Base-by-base conservation (phyloP, 2,329 filamentous ascomycete species). In the Clonostachys byssicola region DNA sequence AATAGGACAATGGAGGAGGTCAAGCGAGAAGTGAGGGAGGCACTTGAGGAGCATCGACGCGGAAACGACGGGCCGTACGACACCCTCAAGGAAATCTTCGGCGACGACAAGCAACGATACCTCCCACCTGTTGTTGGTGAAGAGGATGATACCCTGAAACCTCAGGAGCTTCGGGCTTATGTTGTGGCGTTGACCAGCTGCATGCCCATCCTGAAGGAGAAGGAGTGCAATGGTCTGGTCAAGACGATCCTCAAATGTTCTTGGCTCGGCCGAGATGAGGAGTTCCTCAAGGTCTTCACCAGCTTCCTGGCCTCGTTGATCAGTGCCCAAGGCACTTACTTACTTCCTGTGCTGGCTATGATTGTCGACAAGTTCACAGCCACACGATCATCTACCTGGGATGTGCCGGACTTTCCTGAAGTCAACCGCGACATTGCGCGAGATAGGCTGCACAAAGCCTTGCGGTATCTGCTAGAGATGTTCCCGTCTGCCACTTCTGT, bases 261-360 rank as follows among this genome's bases (percentile, higher is more conserved):
- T 34, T 88, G 84, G 84, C 68, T 85, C 35, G 83, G 80, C 10
- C 76, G 82, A 48, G 81, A 86, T 51, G 77, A 81, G 30, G 71
- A 74, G 35, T 89, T 89, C 59, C 74, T 83, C 48, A 80, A 80
- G 55, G 78, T 81, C 45, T 91, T 88, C 60, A 75, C 78, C 47
- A 77, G 83, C 57, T 86, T 89, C 55, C 68, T 89, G 20, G 80
- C 81, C 16, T 82, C 84, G 36, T 71, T 99, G 42, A 83, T 91
- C 45, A 95, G 89, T 50, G 87, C 91, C 1, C 89, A 96, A 59
- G 86, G 88, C 41, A 84, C 81, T 13, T 95, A 89, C 65, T 79
- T 95, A 34, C 78, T 77, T 18, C 75, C 81, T 17, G 84, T 95
- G 38, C 77, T 96, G 49, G 77, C 82, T 48, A 92, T 90, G 81